Evolutionary conservation across 1,284 basidiomycete genomes (phyloP).

Genomic region (Ustanciosporium gigantosporum): DNA sequence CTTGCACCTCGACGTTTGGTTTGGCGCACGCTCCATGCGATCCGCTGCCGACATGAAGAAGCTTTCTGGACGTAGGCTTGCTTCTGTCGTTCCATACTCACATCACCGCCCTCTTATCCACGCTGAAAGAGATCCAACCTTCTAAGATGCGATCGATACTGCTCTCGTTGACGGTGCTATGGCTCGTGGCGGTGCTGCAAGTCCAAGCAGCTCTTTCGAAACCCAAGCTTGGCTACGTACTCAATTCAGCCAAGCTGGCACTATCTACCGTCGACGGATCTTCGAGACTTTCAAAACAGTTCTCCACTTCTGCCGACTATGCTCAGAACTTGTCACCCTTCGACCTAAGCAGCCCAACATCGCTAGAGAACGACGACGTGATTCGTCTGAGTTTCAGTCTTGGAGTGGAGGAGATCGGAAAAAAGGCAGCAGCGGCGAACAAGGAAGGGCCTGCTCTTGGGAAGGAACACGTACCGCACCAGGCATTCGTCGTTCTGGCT

Average conservation of each 20-base stretch:
- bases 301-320: constrained; percentile 26
- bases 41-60: too few species aligned
- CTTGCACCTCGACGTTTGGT: too few species aligned
- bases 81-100: too few species aligned
- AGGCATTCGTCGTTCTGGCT: constrained; percentile 36
- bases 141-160: constrained; percentile 1
- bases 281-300: constrained; percentile 30
- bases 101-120: too few species aligned
- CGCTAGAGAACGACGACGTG: constrained; percentile 42
- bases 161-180: background rate
- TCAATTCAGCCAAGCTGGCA: constrained; percentile 33
- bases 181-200: constrained; percentile 13
- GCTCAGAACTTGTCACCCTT: constrained; percentile 21
- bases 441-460: constrained; percentile 18
- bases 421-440: constrained; percentile 8
- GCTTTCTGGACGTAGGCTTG: too few species aligned
- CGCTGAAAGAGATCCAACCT: too few species aligned
- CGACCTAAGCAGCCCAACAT: constrained; percentile 13
- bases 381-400: constrained; percentile 34
- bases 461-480: constrained; percentile 39
- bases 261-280: constrained; percentile 38
- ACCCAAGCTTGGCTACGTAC: constrained; percentile 38
- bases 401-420: constrained; percentile 11
- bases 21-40: too few species aligned
- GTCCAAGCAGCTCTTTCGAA: constrained; percentile 15